Evolutionary conservation across 306 rosid genomes (phyloP).

Genomic region (Corylus americana): DNA sequence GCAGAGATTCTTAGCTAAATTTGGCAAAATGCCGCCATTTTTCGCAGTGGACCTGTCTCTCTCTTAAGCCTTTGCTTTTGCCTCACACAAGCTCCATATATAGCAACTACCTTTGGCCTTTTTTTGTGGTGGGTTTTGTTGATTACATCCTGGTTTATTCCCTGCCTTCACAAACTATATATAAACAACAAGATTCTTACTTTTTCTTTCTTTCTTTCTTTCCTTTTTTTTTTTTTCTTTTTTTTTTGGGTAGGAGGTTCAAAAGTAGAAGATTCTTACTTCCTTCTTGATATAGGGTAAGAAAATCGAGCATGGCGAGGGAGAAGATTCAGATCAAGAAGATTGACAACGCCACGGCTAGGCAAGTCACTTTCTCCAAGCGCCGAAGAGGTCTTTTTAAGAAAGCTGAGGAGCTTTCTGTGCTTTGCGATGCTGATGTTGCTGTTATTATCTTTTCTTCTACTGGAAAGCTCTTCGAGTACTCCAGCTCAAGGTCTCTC

Average conservation of each 20-base stretch:
- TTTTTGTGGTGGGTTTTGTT: constrained; percentile 36
- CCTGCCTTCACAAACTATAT: not conserved
- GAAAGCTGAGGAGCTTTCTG: constrained; percentile 93
- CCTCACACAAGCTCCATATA: constrained; percentile 28
- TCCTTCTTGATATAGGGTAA: not conserved
- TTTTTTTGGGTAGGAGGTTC: not conserved
- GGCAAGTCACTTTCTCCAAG: constrained; percentile 95
- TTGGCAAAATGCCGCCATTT: constrained; percentile 45
- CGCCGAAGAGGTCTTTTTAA: constrained; percentile 83
- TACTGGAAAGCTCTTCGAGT: constrained; percentile 85
- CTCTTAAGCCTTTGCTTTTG: constrained; percentile 27
- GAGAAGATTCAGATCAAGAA: constrained; percentile 97
- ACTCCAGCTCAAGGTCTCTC: constrained; percentile 71
- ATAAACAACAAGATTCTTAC: constrained; percentile 9
- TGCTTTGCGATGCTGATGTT: constrained; percentile 92
- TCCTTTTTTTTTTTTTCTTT: not conserved
- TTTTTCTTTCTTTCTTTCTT: not conserved
- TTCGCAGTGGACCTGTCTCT: constrained; percentile 17
- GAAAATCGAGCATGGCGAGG: constrained; percentile 58
- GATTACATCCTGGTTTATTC: constrained; percentile 39
- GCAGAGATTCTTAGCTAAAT: constrained; percentile 36
- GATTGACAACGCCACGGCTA: constrained; percentile 87
- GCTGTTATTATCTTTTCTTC: constrained; percentile 81
- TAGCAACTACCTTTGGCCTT: constrained; percentile 21
- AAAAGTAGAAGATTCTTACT: constrained; percentile 5